Evolutionary conservation across 192 early-diverging fungal genomes (phyloP).

Genomic region (Umbelopsis vinacea): DNA sequence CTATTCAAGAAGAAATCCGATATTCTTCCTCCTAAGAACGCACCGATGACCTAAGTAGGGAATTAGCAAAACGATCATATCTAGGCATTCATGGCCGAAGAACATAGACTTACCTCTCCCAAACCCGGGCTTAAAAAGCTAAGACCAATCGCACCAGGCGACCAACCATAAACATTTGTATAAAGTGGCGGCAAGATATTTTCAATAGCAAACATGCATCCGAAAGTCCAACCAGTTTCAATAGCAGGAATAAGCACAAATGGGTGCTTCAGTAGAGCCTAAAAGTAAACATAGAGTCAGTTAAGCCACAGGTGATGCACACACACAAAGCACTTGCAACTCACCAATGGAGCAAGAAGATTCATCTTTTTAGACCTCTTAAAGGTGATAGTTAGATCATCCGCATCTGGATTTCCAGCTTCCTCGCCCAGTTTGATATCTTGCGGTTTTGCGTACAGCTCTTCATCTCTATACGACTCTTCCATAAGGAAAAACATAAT

Average conservation of each 20-base stretch:
- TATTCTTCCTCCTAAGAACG: slow-evolving; percentile 32
- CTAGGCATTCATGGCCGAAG: not conserved
- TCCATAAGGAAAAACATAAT: slow-evolving; percentile 49
- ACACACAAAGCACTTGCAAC: not conserved
- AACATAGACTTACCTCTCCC: slow-evolving; percentile 21
- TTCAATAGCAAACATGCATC: slow-evolving; percentile 54
- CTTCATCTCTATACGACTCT: slow-evolving; percentile 48
- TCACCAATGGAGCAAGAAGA: slow-evolving; percentile 42
- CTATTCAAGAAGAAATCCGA: slow-evolving; percentile 38
- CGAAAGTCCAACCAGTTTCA: slow-evolving; percentile 48
- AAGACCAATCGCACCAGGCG: slow-evolving; percentile 37
- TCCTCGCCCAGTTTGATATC: slow-evolving; percentile 22
- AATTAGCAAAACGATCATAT: not conserved
- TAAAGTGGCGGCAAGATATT: slow-evolving; percentile 38
- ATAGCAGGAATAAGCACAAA: slow-evolving; percentile 43
- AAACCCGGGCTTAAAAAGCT: slow-evolving; percentile 40
- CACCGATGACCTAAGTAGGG: slow-evolving; percentile 27
- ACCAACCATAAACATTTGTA: slow-evolving; percentile 28
- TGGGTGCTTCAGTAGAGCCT: slow-evolving; percentile 40
- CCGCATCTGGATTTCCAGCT: not conserved
- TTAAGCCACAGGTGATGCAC: too few relatives aligned
- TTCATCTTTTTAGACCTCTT: slow-evolving; percentile 33
- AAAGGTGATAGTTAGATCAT: not conserved
- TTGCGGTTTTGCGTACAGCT: not conserved
- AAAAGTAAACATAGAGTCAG: not conserved